Evolutionary conservation across 495 filamentous ascomycete species (phyloP).

Genomic region (Talaromyces borbonicus): DNA sequence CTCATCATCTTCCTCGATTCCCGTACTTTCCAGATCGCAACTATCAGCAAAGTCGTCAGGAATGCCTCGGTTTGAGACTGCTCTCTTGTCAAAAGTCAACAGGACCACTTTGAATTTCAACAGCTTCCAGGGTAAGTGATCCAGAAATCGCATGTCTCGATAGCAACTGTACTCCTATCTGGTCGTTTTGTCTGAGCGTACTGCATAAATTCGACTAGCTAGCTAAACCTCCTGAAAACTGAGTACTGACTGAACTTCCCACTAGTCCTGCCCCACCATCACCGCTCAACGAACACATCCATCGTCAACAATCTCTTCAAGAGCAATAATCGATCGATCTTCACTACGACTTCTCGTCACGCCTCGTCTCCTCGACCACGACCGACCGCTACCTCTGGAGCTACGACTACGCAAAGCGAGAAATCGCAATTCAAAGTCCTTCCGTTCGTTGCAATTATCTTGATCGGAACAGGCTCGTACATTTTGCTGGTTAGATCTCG

Average conservation of each 20-base stretch:
- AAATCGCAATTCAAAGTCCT: constrained; percentile 50
- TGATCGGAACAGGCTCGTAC: constrained; percentile 50
- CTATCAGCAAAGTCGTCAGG: not conserved
- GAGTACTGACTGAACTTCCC: not conserved
- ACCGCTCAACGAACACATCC: not conserved
- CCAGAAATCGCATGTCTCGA: too few species aligned
- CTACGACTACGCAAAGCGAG: not conserved
- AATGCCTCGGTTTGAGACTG: not conserved
- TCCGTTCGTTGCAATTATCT: constrained; percentile 54
- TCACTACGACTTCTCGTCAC: too few species aligned
- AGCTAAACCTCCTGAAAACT: not conserved
- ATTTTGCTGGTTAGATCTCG: constrained; percentile 51
- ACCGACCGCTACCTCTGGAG: constrained; percentile 22
- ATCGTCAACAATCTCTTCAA: too few species aligned
- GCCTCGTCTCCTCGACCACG: constrained; percentile 11
- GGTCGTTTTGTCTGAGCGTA: too few species aligned
- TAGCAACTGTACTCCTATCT: too few species aligned
- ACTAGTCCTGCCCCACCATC: constrained; percentile 1
- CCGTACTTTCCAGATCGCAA: not conserved
- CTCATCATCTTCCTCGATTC: too few species aligned
- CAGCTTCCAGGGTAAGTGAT: not conserved
- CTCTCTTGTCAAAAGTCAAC: not conserved
- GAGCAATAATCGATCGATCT: too few species aligned
- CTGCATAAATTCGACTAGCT: not conserved
- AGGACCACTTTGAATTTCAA: not conserved